These are phyloP conservation scores for Penium margaritaceum DNA, from an alignment of 139 green algal species.

Conservation along the genomic window DNA sequence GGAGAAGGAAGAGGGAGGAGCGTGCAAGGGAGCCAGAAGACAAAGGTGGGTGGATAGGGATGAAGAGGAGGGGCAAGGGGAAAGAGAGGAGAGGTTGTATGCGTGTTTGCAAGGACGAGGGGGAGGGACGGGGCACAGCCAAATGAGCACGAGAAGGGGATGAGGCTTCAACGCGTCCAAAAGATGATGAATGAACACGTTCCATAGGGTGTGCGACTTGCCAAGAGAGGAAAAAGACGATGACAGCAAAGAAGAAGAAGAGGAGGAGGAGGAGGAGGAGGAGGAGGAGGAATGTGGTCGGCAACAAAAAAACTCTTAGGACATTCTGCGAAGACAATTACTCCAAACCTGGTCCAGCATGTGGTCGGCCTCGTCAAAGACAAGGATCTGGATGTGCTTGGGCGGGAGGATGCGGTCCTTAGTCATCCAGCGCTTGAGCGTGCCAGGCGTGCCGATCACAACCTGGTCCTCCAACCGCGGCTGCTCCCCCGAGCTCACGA, in stretches of 20 bases:
- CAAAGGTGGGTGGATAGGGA: no score
- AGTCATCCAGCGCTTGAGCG: conserved; percentile 77
- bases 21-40: no score
- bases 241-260: conserved; percentile 21
- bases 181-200: no score
- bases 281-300: neutral
- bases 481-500: neutral
- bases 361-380: conserved; percentile 98
- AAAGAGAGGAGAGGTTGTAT: neutral
- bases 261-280: conserved; percentile 32
- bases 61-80: neutral
- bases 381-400: conserved; percentile 71
- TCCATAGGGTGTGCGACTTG: no score
- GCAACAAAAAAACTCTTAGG: neutral
- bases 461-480: conserved; percentile 50
- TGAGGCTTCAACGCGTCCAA: no score
- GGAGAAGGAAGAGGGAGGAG: neutral
- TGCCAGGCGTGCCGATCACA: conserved; percentile 91
- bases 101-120: neutral
- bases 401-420: conserved; percentile 62
- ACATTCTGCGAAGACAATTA: neutral
- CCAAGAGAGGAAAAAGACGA: neutral
- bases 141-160: no score
- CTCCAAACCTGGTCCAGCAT: conserved; percentile 74
- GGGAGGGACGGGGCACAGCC: no score